Base-by-base conservation (phyloP, 768 basidiomycete species). In the Glaciozyma antarctica region DNA sequence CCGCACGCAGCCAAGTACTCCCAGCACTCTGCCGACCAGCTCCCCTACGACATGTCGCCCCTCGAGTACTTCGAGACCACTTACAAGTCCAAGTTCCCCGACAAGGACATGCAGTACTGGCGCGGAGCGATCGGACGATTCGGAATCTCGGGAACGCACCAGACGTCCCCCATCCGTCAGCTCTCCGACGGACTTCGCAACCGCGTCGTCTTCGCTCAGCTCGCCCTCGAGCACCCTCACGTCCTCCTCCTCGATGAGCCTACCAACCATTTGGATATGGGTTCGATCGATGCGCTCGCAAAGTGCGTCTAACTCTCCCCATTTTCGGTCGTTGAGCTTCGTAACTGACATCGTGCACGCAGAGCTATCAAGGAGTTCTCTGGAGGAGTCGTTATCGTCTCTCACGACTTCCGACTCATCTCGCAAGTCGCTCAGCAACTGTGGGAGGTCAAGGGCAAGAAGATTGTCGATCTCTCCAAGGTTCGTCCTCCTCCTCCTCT, bases 391-490 rank as follows among this genome's bases (percentile, higher is more conserved):
- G 95, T 98, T 72, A 98, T 99, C 76, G 95, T 99, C 69, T 97
- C 93, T 56, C 95, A 98, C 81, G 94, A 99, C 78, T 99, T 99
- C 88, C 88, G 94, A 73, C 85, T 98, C 70, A 97, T 98, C 78
- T 88, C 87, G 58, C 93, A 98, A 79, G 94, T 99, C 45, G 95
- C 94, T 47, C 89, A 98, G 76, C 94, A 98, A 77, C 85, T 99
- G 12, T 99, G 95, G 95, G 95, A 99, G 77, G 95, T 99, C 61
- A 90, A 90, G 75, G 83, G 91, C 76, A 86, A 87, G 78, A 90
- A 88, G 75, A 91, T 99, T 76, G 82, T 82, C 77, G 95, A 97
- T 78, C 78, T 99, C 67, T 88, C 92, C 30, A 92, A 87, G 80
- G 51, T 52, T 21, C 51, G 51, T 52, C 51, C 51, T 28, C 24